Percentiles rank a stretch among this genome's conserved stretches.
Evolutionary conservation across 805 yeast species (phyloP).

Genomic region (Lipomyces kockii): DNA sequence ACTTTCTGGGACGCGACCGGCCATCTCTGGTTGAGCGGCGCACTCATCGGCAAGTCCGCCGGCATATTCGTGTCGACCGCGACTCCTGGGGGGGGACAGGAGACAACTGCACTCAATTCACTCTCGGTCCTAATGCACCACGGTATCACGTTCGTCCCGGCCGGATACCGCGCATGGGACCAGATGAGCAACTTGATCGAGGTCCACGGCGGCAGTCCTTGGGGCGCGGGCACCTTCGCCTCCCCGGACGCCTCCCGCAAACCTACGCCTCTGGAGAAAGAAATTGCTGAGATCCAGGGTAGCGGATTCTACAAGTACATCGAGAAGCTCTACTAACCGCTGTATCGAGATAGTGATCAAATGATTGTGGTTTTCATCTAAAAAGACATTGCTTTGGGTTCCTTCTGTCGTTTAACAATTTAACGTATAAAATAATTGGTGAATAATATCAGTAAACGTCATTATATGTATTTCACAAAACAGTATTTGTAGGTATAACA

Average conservation of each 20-base stretch:
- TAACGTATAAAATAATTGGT: background rate
- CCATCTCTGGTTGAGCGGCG: conserved; percentile 57
- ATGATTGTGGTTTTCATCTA: background rate
- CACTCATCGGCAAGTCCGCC: conserved; percentile 69
- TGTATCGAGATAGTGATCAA: background rate
- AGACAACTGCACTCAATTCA: conserved; percentile 64
- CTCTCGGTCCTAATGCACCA: conserved; percentile 70
- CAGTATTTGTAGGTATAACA: background rate
- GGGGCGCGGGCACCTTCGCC: conserved; percentile 86
- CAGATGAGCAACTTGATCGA: conserved; percentile 62
- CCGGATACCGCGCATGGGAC: conserved; percentile 70
- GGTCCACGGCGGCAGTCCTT: conserved; percentile 80
- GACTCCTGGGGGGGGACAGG: conserved; percentile 79
- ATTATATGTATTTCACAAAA: too few species aligned
- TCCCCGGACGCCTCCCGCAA: conserved; percentile 76
- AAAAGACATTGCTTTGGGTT: background rate
- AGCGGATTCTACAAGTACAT: conserved; percentile 58
- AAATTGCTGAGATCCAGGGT: conserved; percentile 72
- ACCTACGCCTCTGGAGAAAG: conserved; percentile 65
- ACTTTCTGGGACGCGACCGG: conserved; percentile 81
- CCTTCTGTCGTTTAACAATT: background rate
- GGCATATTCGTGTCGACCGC: conserved; percentile 76
- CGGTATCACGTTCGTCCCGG: conserved; percentile 76
- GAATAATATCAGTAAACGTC: background rate
- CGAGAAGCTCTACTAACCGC: conserved; percentile 20